Base-by-base conservation (phyloP, 441 rosid species). In the Erysimum pusillum region DNA sequence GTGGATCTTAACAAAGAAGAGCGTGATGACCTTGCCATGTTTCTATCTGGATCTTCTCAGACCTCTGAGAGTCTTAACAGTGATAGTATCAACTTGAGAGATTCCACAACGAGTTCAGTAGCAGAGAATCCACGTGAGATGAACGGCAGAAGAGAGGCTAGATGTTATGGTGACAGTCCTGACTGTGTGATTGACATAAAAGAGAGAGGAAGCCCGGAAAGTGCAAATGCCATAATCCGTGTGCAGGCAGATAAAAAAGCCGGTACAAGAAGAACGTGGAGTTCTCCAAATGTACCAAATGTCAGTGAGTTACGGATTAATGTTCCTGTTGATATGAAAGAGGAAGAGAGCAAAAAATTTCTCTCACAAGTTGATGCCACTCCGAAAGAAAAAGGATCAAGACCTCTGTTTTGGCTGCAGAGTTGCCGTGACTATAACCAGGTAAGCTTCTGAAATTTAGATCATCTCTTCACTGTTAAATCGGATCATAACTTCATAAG, bases 1-100 rank as follows among this genome's bases (percentile, higher is more conserved):
- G 87, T 93, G 56, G 85, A 90, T 81, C 80, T 91, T 61, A 85
- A 93, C 72, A 80, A 91, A 85, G 90, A 88, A 75, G 98, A 93
- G 75, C 63, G 97, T 39, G 91, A 91, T 82, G 94, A 93, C 74
- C 86, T 93, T 60, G 98, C 97, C 3, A 78, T 84, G 81, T 91
- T 93, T 84, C 87, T 93, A 28, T 91, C 91, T 7, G 95, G 98
- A 63, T 71, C 85, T 75, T 76, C 85, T 39, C 83, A 76, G 20
- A 72, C 77, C 4, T 80, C 79, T 2, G 80, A 67, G 64, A 74
- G 45, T 73, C 67, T 56, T 31, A 82, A 74, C 73, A 79, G 80
- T 72, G 85, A 81, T 44, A 73, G 64, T 78, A 65, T 35, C 73
- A 66, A 74, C 54, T 36, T 68, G 67, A 77, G 64, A 69, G 52